These are phyloP conservation scores for Aspergillus terreus DNA, from an alignment of 2,329 filamentous ascomycete genomes.

Conservation along the genomic window DNA sequence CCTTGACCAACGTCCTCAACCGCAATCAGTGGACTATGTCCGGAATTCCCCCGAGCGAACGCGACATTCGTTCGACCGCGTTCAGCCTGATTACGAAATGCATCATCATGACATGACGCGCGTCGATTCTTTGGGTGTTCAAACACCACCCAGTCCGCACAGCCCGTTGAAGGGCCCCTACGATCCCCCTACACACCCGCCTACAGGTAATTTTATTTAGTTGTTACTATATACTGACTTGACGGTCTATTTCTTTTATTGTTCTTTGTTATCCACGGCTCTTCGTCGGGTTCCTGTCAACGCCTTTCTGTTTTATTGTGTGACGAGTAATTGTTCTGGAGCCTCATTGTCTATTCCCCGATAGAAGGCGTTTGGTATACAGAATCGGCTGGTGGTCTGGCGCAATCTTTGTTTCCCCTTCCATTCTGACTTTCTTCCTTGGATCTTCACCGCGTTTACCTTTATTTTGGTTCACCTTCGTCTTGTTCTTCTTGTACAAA, in stretches of 20 bases:
- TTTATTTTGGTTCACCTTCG: neutral
- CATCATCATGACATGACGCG: constrained; percentile 82
- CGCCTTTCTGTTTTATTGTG: constrained; percentile 24
- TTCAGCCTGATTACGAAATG: constrained; percentile 73
- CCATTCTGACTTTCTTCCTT: neutral
- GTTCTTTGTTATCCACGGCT: constrained; percentile 30
- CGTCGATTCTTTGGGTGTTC: constrained; percentile 63
- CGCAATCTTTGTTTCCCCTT: constrained; percentile 19
- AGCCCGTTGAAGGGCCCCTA: constrained; percentile 32
- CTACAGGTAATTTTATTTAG: constrained; percentile 23
- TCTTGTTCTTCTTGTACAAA: constrained; percentile 30
- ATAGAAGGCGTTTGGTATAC: constrained; percentile 40
- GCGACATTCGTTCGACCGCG: constrained; percentile 79
- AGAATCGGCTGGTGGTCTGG: constrained; percentile 29
- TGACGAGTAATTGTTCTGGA: constrained; percentile 23
- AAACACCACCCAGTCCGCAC: constrained; percentile 26
- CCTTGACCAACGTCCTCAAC: constrained; percentile 48
- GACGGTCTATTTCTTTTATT: constrained; percentile 18
- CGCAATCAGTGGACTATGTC: constrained; percentile 56
- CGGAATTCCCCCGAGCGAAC: constrained; percentile 82
- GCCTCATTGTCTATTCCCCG: constrained; percentile 32
- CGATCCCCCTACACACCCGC: constrained; percentile 29
- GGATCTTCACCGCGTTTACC: constrained; percentile 4
- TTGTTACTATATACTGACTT: constrained; percentile 27
- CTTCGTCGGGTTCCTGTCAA: constrained; percentile 18